Percentiles rank a stretch among this genome's conserved stretches.
Evolutionary conservation across 129 eudicot genomes (phyloP).

Genomic region (Logfia minima): DNA sequence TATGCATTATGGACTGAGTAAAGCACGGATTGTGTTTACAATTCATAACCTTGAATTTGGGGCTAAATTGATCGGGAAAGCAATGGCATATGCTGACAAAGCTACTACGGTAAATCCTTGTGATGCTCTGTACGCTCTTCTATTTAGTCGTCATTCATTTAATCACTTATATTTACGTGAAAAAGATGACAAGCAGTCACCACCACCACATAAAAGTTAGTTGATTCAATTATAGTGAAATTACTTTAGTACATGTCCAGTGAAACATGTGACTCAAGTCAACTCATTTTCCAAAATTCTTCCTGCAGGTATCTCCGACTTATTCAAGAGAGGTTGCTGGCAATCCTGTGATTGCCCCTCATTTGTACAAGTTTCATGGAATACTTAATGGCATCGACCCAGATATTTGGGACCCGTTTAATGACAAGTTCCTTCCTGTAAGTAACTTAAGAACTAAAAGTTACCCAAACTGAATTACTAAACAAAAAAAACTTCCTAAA

Average conservation of each 20-base stretch:
- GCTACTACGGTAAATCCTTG: slow-evolving; percentile 82
- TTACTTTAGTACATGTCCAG: not conserved
- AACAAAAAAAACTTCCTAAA: not conserved
- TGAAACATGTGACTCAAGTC: not conserved
- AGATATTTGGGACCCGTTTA: slow-evolving; percentile 96
- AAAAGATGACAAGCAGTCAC: not conserved
- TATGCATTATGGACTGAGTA: slow-evolving; percentile 79
- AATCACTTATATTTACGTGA: not conserved
- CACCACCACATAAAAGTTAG: not conserved
- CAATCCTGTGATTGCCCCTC: slow-evolving; percentile 72
- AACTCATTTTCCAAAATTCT: not conserved
- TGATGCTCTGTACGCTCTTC: not conserved
- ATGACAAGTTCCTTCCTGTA: slow-evolving; percentile 89
- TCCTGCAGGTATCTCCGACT: slow-evolving; percentile 85
- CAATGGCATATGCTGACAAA: slow-evolving; percentile 83
- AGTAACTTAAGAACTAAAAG: slow-evolving; percentile 34
- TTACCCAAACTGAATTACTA: not conserved
- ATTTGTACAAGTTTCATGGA: slow-evolving; percentile 90
- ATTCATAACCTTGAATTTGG: slow-evolving; percentile 99
- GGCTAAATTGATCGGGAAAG: slow-evolving; percentile 69
- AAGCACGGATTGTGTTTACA: slow-evolving; percentile 85
- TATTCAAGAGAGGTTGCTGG: slow-evolving; percentile 86
- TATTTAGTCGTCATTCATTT: not conserved
- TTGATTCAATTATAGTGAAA: not conserved
- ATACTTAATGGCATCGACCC: slow-evolving; percentile 98